phyloP scores from a whole-genome alignment of 352 stramenopile genomes.

The Globisporangium paroecandrum region DNA sequence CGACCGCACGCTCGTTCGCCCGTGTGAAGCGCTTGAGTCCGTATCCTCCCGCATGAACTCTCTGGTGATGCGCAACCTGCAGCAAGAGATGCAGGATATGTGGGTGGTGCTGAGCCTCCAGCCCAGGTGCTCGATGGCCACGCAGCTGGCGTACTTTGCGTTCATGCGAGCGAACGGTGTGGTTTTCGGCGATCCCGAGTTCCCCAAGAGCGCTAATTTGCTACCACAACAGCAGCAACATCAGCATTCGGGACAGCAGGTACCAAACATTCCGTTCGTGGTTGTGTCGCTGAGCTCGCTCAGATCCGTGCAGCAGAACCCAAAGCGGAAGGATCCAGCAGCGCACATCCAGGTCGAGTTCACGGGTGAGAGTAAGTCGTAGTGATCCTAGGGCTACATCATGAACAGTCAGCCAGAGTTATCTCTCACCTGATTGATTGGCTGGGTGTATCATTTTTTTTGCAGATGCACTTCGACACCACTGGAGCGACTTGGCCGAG shows the following conservation, averaged over 20 bases:
- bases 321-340: constrained; percentile 15
- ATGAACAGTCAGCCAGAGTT: neutral
- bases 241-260: constrained; percentile 21
- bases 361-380: constrained; percentile 52
- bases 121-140: constrained; percentile 33
- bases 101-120: constrained; percentile 32
- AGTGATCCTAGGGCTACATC: neutral
- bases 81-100: constrained; percentile 16
- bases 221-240: neutral
- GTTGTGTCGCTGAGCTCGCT: constrained; percentile 27
- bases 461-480: constrained; percentile 55
- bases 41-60: neutral
- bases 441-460: neutral
- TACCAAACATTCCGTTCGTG: constrained; percentile 37
- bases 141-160: constrained; percentile 46
- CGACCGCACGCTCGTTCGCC: constrained; percentile 25
- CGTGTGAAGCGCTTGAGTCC: constrained; percentile 25
- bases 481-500: constrained; percentile 60
- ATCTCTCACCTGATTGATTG: neutral
- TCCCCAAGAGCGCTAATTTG: constrained; percentile 22
- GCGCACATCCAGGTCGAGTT: constrained; percentile 60
- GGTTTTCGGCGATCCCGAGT: constrained; percentile 38
- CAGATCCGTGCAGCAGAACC: neutral
- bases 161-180: constrained; percentile 32
- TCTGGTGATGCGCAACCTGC: constrained; percentile 2